Evolutionary conservation across 78 protist species (phyloP), one percentile per base, ranked within the genome.

Genomic region (Dictyostelium discoideum): DNA sequence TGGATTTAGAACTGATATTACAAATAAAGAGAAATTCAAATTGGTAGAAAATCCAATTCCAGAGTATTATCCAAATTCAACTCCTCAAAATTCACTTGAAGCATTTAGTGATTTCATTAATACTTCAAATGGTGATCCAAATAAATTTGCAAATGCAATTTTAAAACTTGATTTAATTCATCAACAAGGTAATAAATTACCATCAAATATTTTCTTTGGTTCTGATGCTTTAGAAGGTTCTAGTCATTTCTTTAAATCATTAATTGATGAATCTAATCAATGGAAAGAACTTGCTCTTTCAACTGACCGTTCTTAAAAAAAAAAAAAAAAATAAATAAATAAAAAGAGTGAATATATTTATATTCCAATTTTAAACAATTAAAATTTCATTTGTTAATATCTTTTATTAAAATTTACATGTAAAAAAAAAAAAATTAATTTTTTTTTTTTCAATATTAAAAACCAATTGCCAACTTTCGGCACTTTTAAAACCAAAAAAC

Each of bases 91-190:
- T 10, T 16, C 65, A 54, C 5, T 16, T 16, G 65, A 54, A 0
- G 65, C 65, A 54, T 54, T 48, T 20, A 54, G 3, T 20, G 44
- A 73, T 8, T 9, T 54, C 3, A 73, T 76, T 86, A 29, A 65
- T 3, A 29, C 20, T 18, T 85, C 79, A 87, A 18, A 48, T 5
- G 93, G 93, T 7, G 76, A 54, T n/a, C 85, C 93, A 4, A 39
- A 57, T 2, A 87, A 87, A 63, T 54, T 44, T 5, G 85, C 40
- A 3, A 16, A 54, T 54, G 65, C 65, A 54, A 54, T 54, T 54
- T 16, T 54, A 54, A 16, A 54, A 54, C 20, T 54, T 16, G n/a
- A 54, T 54, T 5, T 14, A 16, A 54, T 54, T 54, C 65, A 54
- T 16, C 20, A 54, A 16, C 65, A 54, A 54, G 20, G 65, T 16